Conservation (phyloP, 768 basidiomycete species). For the Lentinus brumalis region DNA sequence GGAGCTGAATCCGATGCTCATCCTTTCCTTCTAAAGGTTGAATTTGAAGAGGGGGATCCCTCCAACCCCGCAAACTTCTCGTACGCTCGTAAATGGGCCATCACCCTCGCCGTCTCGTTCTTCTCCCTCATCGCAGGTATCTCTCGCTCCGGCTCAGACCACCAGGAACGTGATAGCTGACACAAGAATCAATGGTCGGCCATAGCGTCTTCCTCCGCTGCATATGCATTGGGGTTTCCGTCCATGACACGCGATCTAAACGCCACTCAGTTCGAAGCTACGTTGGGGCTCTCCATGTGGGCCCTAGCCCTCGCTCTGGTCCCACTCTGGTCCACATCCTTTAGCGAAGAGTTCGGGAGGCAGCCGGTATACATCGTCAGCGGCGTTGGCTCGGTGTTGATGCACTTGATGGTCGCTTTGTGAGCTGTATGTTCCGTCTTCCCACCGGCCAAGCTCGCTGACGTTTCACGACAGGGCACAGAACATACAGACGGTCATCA, state of each 20-base stretch:
- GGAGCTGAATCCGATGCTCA: not conserved
- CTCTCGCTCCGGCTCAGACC: too few species aligned
- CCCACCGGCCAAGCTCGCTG: not conserved
- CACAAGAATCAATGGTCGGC: not conserved
- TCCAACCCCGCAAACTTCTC: conserved; percentile 37
- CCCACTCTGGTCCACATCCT: conserved; percentile 66
- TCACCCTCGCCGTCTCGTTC: conserved; percentile 48
- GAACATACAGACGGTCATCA: conserved; percentile 60
- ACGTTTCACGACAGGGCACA: conserved; percentile 31
- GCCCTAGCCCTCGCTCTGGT: conserved; percentile 62
- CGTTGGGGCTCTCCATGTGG: conserved; percentile 47
- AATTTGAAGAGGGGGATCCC: conserved; percentile 36
- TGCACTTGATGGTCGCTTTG: conserved; percentile 51
- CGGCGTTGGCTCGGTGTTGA: conserved; percentile 49
- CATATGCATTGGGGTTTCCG: conserved; percentile 56
- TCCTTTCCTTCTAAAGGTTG: conserved; percentile 29
- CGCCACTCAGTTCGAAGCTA: conserved; percentile 32
- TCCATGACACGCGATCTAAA: conserved; percentile 54
- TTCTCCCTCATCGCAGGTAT: conserved; percentile 51
- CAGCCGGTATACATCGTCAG: conserved; percentile 60
- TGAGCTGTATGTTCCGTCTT: conserved; percentile 20
- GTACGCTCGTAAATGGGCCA: conserved; percentile 36
- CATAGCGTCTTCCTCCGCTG: conserved; percentile 50
- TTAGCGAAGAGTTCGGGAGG: conserved; percentile 75
- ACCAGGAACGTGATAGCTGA: not conserved